Base-by-base conservation (phyloP, 805 yeast genomes). In the Lipomyces sp. region DNA sequence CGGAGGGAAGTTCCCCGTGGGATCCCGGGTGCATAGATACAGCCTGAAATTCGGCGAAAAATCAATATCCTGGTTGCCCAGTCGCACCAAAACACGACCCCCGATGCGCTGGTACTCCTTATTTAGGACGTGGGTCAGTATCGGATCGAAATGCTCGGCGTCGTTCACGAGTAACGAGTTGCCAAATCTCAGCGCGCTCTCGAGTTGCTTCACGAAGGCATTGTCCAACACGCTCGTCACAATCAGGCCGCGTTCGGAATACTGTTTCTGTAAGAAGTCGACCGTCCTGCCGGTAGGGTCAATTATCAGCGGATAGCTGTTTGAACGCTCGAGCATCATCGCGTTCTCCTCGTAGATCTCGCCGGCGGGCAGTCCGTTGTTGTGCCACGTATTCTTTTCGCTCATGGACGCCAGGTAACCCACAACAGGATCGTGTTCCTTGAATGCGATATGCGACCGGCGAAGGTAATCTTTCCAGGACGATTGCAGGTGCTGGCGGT, bases 151-250 rank as follows among this genome's bases (percentile, higher is more conserved):
- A 57, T 75, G 70, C 62, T 91, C 97, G 2, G 90, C 89, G 68
- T 91, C 91, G 58, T 80, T 80, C 16, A 91, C 74, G 13, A 90
- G 63, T 6, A 91, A 70, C 0, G 78, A 61, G 2, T 86, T 88
- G 3, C 98, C 97, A 72, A 90, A 90, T 57, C 93, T 72, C 24
- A 90, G 64, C 0, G 95, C 83, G 61, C 87, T 84, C 63, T 89
- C 95, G 14, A 91, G 62, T 38, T 80, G 84, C 57, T 81, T 82
- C 2, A 77, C 64, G 63, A 82, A 86, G 0, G 83, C 78, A 3
- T 74, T 77, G 60, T 85, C 88, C 39, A 84, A 66, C 62, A 91
- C 86, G 60, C 95, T 85, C 0, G 95, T 79, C 0, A 81, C 63
- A 2, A 75, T 45, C 21, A 62, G 36, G 11, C 45, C 45, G n/a